A percentile compares a stretch with the other conserved stretches of the same genome.
These are phyloP conservation scores for Fusarium torreyae DNA, from an alignment of 2,329 filamentous ascomycete genomes.

Conservation along the genomic window DNA sequence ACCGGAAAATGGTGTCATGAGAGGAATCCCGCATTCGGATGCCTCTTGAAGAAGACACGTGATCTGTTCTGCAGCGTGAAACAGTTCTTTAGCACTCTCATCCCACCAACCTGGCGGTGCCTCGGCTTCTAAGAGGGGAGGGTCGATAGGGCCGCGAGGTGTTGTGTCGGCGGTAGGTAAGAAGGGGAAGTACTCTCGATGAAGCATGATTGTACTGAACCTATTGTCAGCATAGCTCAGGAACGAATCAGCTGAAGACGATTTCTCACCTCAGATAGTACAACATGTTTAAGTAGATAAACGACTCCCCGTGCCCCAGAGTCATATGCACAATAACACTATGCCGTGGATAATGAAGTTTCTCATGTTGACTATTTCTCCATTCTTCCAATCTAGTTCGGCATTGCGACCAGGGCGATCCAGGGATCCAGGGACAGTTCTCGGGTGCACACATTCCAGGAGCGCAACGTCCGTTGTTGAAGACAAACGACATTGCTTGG, in stretches of 20 bases:
- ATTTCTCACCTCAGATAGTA: constrained; percentile 59
- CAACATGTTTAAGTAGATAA: constrained; percentile 60
- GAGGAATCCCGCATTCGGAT: constrained; percentile 54
- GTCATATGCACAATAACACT: constrained; percentile 58
- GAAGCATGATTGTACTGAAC: constrained; percentile 58
- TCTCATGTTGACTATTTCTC: constrained; percentile 54
- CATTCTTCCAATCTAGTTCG: constrained; percentile 53
- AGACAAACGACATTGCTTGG: constrained; percentile 58
- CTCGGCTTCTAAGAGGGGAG: constrained; percentile 56
- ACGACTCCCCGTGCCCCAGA: constrained; percentile 58
- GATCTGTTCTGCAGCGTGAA: constrained; percentile 56
- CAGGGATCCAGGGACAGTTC: constrained; percentile 59
- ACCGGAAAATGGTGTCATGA: constrained; percentile 60
- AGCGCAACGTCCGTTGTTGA: constrained; percentile 60
- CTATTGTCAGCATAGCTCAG: neutral
- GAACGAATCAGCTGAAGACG: accelerated
- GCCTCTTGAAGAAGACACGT: constrained; percentile 56
- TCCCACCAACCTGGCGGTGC: constrained; percentile 60
- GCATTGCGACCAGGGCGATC: constrained; percentile 55
- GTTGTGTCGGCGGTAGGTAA: constrained; percentile 55
- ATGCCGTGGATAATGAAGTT: constrained; percentile 56
- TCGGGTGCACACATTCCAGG: constrained; percentile 57
- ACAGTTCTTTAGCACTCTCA: constrained; percentile 56
- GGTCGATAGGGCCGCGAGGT: constrained; percentile 59
- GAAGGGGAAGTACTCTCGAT: constrained; percentile 62